Percentiles rank a stretch among this genome's conserved stretches.
Evolutionary conservation across 2,329 filamentous ascomycete genomes (phyloP).

Genomic region (Lecanicillium sp.): DNA sequence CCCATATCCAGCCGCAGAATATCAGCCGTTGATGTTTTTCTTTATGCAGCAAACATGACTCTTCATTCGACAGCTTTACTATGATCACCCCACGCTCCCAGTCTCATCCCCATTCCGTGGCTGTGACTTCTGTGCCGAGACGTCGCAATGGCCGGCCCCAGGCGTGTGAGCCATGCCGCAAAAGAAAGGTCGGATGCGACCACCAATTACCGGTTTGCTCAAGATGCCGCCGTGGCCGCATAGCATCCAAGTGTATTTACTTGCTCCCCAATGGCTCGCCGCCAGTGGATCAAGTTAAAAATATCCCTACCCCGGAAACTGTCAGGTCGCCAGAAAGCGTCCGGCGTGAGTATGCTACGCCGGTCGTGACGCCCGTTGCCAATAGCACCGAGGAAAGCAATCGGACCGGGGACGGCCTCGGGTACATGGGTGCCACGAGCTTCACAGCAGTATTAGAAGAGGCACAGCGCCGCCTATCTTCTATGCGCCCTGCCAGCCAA

Average conservation of each 20-base stretch:
- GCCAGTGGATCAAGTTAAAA: no score
- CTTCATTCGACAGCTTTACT: not conserved
- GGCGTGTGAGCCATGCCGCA: constrained; percentile 24
- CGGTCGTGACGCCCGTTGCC: not conserved
- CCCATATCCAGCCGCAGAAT: not conserved
- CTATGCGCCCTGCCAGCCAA: constrained; percentile 4
- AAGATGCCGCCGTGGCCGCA: constrained; percentile 25
- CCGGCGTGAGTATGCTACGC: not conserved
- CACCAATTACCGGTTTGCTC: constrained; percentile 25
- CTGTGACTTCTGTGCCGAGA: constrained; percentile 4
- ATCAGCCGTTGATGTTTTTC: not conserved
- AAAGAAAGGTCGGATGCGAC: constrained; percentile 30
- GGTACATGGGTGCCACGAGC: constrained; percentile 30
- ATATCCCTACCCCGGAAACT: no score
- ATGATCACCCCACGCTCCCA: constrained; percentile 4
- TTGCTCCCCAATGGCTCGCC: constrained; percentile 9
- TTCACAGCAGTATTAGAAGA: constrained; percentile 16
- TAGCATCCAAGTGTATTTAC: constrained; percentile 24
- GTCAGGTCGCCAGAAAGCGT: no score
- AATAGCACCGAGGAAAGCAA: no score
- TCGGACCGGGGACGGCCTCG: constrained; percentile 8
- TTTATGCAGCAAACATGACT: not conserved
- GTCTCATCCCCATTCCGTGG: not conserved
- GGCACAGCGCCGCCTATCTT: constrained; percentile 7
- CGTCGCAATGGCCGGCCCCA: constrained; percentile 10